Evolutionary conservation across 2,329 filamentous ascomycete genomes (phyloP).

Genomic region (Cladosporium sp.): DNA sequence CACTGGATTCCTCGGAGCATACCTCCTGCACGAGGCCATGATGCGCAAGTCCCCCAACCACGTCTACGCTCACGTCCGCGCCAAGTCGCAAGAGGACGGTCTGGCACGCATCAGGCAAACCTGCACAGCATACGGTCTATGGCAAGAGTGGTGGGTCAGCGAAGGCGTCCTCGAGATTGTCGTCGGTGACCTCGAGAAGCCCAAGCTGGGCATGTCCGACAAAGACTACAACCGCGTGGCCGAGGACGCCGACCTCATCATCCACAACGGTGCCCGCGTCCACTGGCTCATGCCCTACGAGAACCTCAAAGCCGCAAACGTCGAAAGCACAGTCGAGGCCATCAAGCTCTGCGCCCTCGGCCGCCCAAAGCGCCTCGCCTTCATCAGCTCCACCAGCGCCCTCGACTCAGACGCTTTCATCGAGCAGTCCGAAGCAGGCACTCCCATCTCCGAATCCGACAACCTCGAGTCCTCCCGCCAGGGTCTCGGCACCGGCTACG

Average conservation of each 20-base stretch:
- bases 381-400: constrained; percentile 79
- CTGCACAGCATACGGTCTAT: constrained; percentile 76
- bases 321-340: constrained; percentile 75
- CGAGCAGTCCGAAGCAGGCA: constrained; percentile 68
- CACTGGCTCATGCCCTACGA: constrained; percentile 83
- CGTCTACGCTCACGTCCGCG: constrained; percentile 75
- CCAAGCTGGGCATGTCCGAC: constrained; percentile 70
- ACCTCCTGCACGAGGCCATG: constrained; percentile 75
- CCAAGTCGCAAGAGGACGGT: constrained; percentile 62
- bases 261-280: constrained; percentile 77
- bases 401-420: constrained; percentile 84
- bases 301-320: constrained; percentile 72
- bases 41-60: constrained; percentile 55
- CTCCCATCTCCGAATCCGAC: constrained; percentile 72
- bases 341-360: constrained; percentile 75
- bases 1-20: constrained; percentile 86
- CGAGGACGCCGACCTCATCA: constrained; percentile 66
- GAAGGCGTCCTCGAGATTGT: constrained; percentile 64
- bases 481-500: constrained; percentile 83
- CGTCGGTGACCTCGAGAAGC: constrained; percentile 71
- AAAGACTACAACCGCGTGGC: constrained; percentile 66
- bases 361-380: constrained; percentile 77
- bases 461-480: constrained; percentile 74
- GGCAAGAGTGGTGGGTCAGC: constrained; percentile 67
- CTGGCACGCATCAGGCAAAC: constrained; percentile 67